Evolutionary conservation across 1,284 basidiomycete genomes (phyloP), one percentile per base, ranked within the genome.

Genomic region (Ustilago bromivora): DNA sequence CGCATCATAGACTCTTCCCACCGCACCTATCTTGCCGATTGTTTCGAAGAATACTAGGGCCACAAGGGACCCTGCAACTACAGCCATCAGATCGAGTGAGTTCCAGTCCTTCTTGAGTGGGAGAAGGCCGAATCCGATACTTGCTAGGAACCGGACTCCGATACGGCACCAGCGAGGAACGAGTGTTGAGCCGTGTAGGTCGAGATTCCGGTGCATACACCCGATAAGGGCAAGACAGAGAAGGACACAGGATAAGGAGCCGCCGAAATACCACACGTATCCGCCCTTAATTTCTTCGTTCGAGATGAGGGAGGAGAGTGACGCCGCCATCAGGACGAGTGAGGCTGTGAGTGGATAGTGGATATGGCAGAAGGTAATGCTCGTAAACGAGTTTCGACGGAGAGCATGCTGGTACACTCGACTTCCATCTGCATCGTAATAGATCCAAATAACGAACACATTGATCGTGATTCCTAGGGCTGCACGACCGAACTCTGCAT

Each of bases 391-490:
- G 71, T 86, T 79, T 6, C 85, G 66, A 1, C 84, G 72, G 2
- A 86, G 71, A 0, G 85, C 85, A 49, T 87, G 86, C 28, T 84
- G 77, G 66, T 81, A 87, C 6, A 79, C 80, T 4, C 86, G 66
- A 4, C 75, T 79, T 32, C 69, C 73, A 58, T 86, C 85, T 0
- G 71, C 56, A 56, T 81, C 79, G 68, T 80, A 81, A 57, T 82
- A 81, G 53, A 83, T 66, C 85, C 85, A 86, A 46, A 80, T 84
- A 11, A 86, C 57, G 9, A 79, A 41, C 57, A 85, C 85, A 15
- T 82, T 67, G 43, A 83, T 78, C 17, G 71, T 58, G 47, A 87
- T 78, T 1, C 76, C 72, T 9, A 86, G 54, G 2, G 83, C 67
- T 3, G 81, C 69, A 1, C 82, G 76, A 3, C 81, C 82, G 53